phyloP scores from a whole-genome alignment of 2,329 filamentous ascomycete genomes.

The Cadophora gregata region DNA sequence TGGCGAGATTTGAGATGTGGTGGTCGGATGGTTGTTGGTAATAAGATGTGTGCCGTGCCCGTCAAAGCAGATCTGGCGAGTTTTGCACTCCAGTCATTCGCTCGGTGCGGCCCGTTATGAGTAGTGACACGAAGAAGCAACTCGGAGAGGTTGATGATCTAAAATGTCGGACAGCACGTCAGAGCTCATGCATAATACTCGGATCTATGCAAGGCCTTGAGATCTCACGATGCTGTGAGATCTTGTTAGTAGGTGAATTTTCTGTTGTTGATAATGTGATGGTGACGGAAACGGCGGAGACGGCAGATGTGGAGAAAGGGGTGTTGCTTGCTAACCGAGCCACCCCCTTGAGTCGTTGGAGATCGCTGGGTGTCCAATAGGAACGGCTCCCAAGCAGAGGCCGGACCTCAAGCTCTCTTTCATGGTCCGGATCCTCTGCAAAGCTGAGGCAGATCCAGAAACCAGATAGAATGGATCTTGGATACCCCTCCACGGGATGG shows the following conservation, averaged over 20 bases:
- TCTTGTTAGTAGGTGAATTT: constrained; percentile 1
- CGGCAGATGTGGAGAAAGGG: constrained; percentile 10
- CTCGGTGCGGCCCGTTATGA: constrained; percentile 2
- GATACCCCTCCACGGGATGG: background rate
- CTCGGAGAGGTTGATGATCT: background rate
- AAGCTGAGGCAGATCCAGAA: constrained; percentile 12
- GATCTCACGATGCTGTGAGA: constrained; percentile 13
- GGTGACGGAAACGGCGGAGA: background rate
- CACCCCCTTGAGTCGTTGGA: constrained; percentile 13
- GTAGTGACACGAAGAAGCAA: background rate
- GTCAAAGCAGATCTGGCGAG: constrained; percentile 2
- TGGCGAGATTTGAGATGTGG: constrained; percentile 9
- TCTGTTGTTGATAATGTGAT: constrained; percentile 4
- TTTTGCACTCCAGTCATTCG: constrained; percentile 2
- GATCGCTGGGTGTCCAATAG: constrained; percentile 11
- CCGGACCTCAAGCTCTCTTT: background rate
- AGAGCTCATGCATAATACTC: constrained; percentile 1
- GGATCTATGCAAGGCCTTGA: constrained; percentile 12
- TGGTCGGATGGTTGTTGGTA: background rate
- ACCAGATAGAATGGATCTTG: constrained; percentile 3
- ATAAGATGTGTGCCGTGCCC: background rate
- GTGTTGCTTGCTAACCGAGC: background rate
- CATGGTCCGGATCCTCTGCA: background rate
- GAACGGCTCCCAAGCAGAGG: background rate
- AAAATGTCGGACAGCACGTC: constrained; percentile 6